Evolutionary conservation across 768 basidiomycete genomes (phyloP).

Genomic region (Pulveroboletus sp.): DNA sequence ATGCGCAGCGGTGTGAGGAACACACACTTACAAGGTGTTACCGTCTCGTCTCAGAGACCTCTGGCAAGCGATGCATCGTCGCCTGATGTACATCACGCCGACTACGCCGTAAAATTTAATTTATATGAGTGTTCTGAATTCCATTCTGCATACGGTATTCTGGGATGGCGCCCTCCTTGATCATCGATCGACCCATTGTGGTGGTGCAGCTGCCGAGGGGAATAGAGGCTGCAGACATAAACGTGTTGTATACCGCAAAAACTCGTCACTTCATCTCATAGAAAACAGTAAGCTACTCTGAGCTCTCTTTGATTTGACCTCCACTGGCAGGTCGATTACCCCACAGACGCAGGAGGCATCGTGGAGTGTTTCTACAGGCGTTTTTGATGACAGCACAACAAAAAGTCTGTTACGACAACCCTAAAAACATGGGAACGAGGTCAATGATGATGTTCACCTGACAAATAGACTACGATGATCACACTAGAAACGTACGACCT

Average conservation of each 20-base stretch:
- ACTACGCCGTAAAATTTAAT: neutral
- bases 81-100: constrained; percentile 3
- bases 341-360: neutral
- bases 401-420: neutral
- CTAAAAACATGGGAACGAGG: neutral
- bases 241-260: no score
- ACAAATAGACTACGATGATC: neutral
- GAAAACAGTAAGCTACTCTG: no score
- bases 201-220: no score
- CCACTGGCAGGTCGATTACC: constrained; percentile 4
- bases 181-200: no score
- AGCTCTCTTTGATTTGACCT: no score
- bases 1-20: neutral
- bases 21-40: neutral
- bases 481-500: neutral
- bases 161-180: neutral
- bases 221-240: no score
- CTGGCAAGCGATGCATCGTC: constrained; percentile 10
- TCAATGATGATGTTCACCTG: constrained; percentile 5
- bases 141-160: constrained; percentile 15
- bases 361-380: neutral
- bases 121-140: constrained; percentile 1
- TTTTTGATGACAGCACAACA: neutral
- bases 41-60: neutral
- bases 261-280: no score